phyloP scores from a whole-genome alignment of 805 yeast species.

The Pichia nakasei region DNA sequence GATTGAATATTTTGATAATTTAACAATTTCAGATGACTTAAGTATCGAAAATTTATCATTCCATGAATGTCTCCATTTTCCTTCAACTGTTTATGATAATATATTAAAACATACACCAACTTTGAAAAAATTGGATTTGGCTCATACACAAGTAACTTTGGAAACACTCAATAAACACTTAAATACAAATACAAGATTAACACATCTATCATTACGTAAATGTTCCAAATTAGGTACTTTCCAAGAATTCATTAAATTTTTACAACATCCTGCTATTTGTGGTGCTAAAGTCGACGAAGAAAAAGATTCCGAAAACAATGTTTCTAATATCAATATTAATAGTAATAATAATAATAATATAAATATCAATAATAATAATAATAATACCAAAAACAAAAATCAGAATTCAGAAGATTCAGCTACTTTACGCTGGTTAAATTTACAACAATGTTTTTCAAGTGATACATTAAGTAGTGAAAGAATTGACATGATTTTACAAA shows the following conservation, averaged over 20 bases:
- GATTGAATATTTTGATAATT: slow-evolving; percentile 45
- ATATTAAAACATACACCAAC: slow-evolving; percentile 48
- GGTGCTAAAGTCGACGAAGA: slow-evolving; percentile 6
- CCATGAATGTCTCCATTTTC: slow-evolving; percentile 80
- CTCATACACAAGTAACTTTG: slow-evolving; percentile 71
- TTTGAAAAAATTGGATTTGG: slow-evolving; percentile 63
- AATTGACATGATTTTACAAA: slow-evolving; percentile 4
- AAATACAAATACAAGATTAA: slow-evolving; percentile 49
- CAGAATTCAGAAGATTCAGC: slow-evolving; percentile 10
- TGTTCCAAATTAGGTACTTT: slow-evolving; percentile 61
- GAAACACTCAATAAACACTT: slow-evolving; percentile 43
- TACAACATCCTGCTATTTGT: slow-evolving; percentile 54
- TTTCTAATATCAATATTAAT: too few relatives aligned
- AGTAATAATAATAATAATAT: slow-evolving; percentile 6
- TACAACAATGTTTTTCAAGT: slow-evolving; percentile 46
- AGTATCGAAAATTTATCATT: slow-evolving; percentile 47
- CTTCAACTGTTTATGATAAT: slow-evolving; percentile 44
- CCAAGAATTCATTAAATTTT: slow-evolving; percentile 60
- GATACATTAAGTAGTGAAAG: slow-evolving; percentile 14
- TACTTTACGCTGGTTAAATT: slow-evolving; percentile 38
- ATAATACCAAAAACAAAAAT: neutral
- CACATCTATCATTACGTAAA: slow-evolving; percentile 64
- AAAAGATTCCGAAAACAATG: slow-evolving; percentile 10
- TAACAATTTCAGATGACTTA: slow-evolving; percentile 25
- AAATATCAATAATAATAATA: neutral